Base-by-base conservation (phyloP, 768 basidiomycete species). In the Trametes maxima region DNA sequence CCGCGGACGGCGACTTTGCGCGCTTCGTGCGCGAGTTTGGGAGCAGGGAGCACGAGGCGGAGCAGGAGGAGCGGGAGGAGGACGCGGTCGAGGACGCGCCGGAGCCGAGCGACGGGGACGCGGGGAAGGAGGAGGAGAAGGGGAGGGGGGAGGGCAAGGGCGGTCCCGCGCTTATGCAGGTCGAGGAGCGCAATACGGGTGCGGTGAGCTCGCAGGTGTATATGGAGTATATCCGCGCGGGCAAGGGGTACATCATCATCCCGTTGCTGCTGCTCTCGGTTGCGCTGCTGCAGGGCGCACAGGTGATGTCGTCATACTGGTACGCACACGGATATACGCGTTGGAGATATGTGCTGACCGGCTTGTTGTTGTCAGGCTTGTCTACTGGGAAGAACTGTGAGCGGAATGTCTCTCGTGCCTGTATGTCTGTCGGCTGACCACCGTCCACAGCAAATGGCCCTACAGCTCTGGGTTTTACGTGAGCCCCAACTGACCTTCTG, bases 111-210 rank as follows among this genome's bases (percentile, higher is more conserved):
- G 70, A 75, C 57, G 74, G 79, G 60, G 73, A 78, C 46, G 70
- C 69, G 13, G 70, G 70, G 53, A 72, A 73, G 57, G 74, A 79
- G 60, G 73, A 78, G 47, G 70, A 70, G 16, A 69, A 71, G 54
- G 72, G 73, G 57, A 74, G 69, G 69, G 80, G 75, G 65, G 75
- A 75, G 60, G 77, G 74, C 37, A 73, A 70, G 50, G 73, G 70
- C 16, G 83, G 83, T 5, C 78, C 80, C 21, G 77, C 76, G 12
- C 75, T 94, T 44, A 95, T 95, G 91, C 90, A 94, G 68, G 78
- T 76, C 24, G 94, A 95, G 73, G 92, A 95, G 70, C 79, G 93
- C 17, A 89, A 89, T 65, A 86, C 84, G 0, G 94, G 93, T 3
- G 83, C 90, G 0, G 82, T 94, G 64, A 77, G 79, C 36, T 68